Evolutionary conservation across 306 rosid species (phyloP), one percentile per base, ranked within the genome.

Genomic region (Prinsepia uniflora): DNA sequence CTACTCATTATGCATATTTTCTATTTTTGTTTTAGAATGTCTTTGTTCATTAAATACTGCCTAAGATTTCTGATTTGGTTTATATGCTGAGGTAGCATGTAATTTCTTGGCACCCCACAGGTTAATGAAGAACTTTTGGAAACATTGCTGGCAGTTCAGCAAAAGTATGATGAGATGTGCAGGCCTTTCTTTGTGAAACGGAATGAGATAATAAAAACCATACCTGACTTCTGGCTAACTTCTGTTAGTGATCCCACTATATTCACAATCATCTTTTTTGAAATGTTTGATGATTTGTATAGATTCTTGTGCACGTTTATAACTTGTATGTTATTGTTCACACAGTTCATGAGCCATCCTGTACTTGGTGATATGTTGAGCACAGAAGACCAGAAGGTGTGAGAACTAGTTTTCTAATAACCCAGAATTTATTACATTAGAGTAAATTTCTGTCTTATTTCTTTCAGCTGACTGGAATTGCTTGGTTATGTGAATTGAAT

Each of bases 301-400:
- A 50, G 39, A 69, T 19, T 39, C 36, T 22, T 8, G 44, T 55
- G 22, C 50, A 30, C 71, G 65, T 15, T 0, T 64, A 65, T 68
- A 69, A 83, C 67, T 42, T 22, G 34, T 75, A 71, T 57, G 12
- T 53, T 76, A 24, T 78, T 76, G 75, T 18, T 50, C 52, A 42
- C 71, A 84, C 96, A 92, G 98, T 81, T 93, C 84, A 76, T 90
- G 84, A 86, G 96, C 81, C 96, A 92, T 80, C 98, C 98, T 50
- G 89, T 84, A 5, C 90, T 93, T 43, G 72, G 90, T 66, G 92
- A 86, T 59, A 79, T 88, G 76, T 76, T 89, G 81, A 82, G 65
- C 0, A 81, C 79, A 44, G 89, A 86, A 77, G 96, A 89, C 76
- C 86, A 81, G 77, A 84, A 81, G 96, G 96, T 86, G 65, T 45